Conservation (phyloP, 176 grass and related monocot genomes). For the Carex pumila region DNA sequence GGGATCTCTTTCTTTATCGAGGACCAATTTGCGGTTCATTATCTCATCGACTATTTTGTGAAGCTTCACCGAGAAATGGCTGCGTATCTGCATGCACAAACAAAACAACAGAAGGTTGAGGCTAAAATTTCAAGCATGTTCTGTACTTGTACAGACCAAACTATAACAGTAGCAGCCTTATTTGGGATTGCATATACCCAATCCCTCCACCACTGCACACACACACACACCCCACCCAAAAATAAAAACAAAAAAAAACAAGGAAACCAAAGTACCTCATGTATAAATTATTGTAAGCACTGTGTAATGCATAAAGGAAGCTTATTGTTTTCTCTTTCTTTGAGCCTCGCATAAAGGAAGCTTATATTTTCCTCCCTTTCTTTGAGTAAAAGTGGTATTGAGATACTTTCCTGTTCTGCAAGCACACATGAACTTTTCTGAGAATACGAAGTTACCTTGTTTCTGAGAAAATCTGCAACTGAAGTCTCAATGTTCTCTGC, state of each 20-base stretch:
- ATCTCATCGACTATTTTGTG: constrained; percentile 70
- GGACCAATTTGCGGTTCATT: constrained; percentile 26
- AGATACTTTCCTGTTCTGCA: neutral
- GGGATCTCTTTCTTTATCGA: constrained; percentile 56
- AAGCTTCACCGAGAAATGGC: constrained; percentile 89
- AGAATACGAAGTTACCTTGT: constrained; percentile 40
- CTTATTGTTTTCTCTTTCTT: neutral
- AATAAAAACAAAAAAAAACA: too few species aligned
- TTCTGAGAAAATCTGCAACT: constrained; percentile 50
- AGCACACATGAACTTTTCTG: neutral
- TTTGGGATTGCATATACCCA: neutral
- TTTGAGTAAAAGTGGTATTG: neutral
- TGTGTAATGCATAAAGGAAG: neutral
- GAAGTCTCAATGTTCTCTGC: constrained; percentile 68
- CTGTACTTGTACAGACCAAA: neutral
- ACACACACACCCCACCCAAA: too few species aligned
- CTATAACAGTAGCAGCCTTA: neutral
- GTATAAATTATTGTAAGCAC: neutral
- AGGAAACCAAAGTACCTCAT: too few species aligned
- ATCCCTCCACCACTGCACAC: neutral
- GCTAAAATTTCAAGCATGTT: neutral
- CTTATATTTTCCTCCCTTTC: neutral
- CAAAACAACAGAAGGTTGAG: constrained; percentile 1
- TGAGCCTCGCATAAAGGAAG: neutral
- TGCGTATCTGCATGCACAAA: constrained; percentile 64